Evolutionary conservation across 2,329 filamentous ascomycete genomes (phyloP), one percentile per base, ranked within the genome.

Genomic region (Moelleriella libera): DNA sequence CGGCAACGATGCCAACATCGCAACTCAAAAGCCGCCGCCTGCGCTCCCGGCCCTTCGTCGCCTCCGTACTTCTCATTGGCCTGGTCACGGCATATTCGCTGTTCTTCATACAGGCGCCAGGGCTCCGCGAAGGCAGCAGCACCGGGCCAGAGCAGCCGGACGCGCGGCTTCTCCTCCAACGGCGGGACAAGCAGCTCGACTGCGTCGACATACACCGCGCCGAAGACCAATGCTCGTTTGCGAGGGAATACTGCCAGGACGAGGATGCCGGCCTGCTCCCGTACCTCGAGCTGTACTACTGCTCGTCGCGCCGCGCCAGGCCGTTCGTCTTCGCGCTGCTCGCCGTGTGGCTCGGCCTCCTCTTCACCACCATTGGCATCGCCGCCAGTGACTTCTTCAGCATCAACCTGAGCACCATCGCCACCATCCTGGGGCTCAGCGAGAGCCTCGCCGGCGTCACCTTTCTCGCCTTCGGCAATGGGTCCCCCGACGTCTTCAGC

Each of bases 331-430:
- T 98, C 58, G 61, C 71, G 28, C 69, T 94, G 41, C 71, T 98
- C 43, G 75, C 87, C 12, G 57, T 82, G 50, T 98, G 92, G 92
- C 76, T 96, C 6, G 85, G 79, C 39, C 69, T 97, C 47, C 78
- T 98, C 6, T 98, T 98, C 67, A 90, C 85, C 55, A 97, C 92
- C 11, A 96, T 98, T 53, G 92, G 92, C 50, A 96, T 98, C 53
- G 92, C 92, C 11, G 92, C 92, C 28, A 96, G 88, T 65, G 92
- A 98, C 67, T 98, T 98, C 70, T 92, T 98, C 67, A 97, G 89
- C 66, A 80, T 97, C 67, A 95, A 98, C 60, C 75, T 98, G 34
- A 92, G 86, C 64, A 97, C 92, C 10, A 92, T 98, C 56, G 83
- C 92, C 28, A 83, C 76, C 48, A 80, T 96, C 46, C 73, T 97